These are phyloP conservation scores for Aspergillaceae sp. DNA, from an alignment of 2,329 filamentous ascomycete species.

Conservation along the genomic window DNA sequence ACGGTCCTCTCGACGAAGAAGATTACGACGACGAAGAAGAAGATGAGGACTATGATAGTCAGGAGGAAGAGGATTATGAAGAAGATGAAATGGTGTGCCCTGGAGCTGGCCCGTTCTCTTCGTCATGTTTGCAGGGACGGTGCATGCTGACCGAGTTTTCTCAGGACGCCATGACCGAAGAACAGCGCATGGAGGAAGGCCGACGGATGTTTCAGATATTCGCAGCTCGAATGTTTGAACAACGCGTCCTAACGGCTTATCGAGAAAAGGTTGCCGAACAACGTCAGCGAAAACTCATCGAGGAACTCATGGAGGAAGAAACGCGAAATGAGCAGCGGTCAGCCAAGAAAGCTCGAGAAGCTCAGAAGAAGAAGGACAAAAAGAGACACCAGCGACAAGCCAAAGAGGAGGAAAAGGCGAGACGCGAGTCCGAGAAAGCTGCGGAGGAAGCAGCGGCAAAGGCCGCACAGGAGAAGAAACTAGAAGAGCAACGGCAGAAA, in stretches of 20 bases:
- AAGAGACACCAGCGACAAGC: conserved; percentile 80
- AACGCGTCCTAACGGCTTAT: conserved; percentile 92
- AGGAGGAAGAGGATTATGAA: conserved; percentile 57
- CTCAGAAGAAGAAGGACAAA: conserved; percentile 92
- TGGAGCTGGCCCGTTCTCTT: conserved; percentile 4
- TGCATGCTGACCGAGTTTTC: conserved; percentile 29
- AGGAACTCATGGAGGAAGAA: conserved; percentile 82
- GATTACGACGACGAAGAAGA: conserved; percentile 62
- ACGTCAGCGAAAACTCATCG: conserved; percentile 79
- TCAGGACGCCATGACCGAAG: conserved; percentile 93
- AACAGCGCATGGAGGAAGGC: conserved; percentile 98
- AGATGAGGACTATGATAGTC: conserved; percentile 56
- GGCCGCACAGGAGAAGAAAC: conserved; percentile 66
- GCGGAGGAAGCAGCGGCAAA: conserved; percentile 72
- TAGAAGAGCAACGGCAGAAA: conserved; percentile 70
- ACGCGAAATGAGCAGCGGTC: conserved; percentile 68
- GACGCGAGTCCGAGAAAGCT: conserved; percentile 78
- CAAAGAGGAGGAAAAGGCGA: conserved; percentile 83
- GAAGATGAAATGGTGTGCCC: conserved; percentile 54
- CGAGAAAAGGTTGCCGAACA: conserved; percentile 93
- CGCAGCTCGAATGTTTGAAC: conserved; percentile 97
- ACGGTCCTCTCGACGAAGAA: conserved; percentile 67
- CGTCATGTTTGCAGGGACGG: not conserved
- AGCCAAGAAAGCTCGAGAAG: conserved; percentile 87
- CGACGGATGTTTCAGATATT: conserved; percentile 99